A percentile compares a stretch with the other conserved stretches of the same genome.
Conservation (phyloP, 805 yeast species). For the Metschnikowia gruessii region DNA sequence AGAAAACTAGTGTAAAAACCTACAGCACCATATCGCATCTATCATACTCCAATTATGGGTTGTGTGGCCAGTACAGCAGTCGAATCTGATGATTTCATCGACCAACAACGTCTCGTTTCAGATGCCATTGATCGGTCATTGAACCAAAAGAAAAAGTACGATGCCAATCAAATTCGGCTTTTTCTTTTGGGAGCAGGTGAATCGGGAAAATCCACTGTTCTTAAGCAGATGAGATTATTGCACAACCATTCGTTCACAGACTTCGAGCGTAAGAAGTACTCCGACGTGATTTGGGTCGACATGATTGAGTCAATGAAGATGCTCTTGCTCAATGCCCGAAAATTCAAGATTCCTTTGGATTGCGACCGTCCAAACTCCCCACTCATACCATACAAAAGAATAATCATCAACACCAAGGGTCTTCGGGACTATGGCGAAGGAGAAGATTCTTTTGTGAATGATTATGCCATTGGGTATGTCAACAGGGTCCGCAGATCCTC, state of each 20-base stretch:
- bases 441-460: conserved; percentile 13
- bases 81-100: conserved; percentile 47
- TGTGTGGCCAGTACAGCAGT: conserved; percentile 54
- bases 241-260: conserved; percentile 84
- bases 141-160: conserved; percentile 47
- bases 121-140: conserved; percentile 65
- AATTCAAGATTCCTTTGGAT: conserved; percentile 58
- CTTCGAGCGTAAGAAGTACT: conserved; percentile 75
- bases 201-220: conserved; percentile 88
- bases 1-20: neutral
- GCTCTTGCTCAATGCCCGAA: conserved; percentile 72
- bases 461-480: conserved; percentile 17
- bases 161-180: conserved; percentile 62
- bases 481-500: conserved; percentile 3
- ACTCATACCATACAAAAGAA: conserved; percentile 46
- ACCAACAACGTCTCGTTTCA: conserved; percentile 52
- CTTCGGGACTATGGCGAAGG: conserved; percentile 14
- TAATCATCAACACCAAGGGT: conserved; percentile 49
- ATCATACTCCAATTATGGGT: conserved; percentile 50
- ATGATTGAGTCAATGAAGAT: conserved; percentile 78
- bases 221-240: conserved; percentile 80
- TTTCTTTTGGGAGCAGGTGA: conserved; percentile 92
- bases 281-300: conserved; percentile 91
- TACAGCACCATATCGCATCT: neutral
- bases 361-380: conserved; percentile 55